Base-by-base conservation (phyloP, 805 yeast genomes). In the Sugiyamaella floridensis region DNA sequence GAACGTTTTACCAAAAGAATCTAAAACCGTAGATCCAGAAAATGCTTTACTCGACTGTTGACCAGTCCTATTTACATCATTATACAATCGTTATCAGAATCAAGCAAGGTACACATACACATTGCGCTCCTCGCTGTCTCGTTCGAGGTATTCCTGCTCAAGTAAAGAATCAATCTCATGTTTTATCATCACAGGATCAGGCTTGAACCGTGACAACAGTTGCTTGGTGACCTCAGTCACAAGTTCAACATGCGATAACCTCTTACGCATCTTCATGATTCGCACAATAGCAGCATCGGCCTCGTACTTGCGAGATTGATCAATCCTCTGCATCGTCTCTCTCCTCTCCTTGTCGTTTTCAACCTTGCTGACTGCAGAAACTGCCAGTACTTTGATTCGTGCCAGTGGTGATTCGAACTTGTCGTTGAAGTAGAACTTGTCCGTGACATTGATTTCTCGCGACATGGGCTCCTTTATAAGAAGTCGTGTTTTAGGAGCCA, bases 251-350 rank as follows among this genome's bases (percentile, higher is more conserved):
- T 86, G 92, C 22, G 67, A 72, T 51, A 84, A 59, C 0, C 74
- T 68, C 59, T 81, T 83, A 34, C 89, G 72, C 0, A 87, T 55
- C 69, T 89, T 89, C 92, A 89, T 83, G n/a, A 84, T 80, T 49
- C 97, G 75, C 4, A 89, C 95, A 52, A 89, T 78, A 0, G 95
- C 93, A 1, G 97, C 96, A 63, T 87, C 93, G 2, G 85, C 72
- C 61, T 83, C 86, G 51, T 76, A 75, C 54, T 80, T 75, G 53
- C 96, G 74, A 4, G 88, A 81, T 58, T 79, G 83, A 41, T 76
- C 76, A 29, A 88, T 72, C 40, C 73, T 69, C n/a, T 75, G 75
- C 64, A 82, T 69, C 0, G 86, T 83, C 50, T 59, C 58, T 41
- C 60, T 58, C 10, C 77, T 67, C 58, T 82, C 86, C 14, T 71